These are phyloP conservation scores for Dothideomycetes sp. DNA, from an alignment of 2,329 filamentous ascomycete species.

Conservation along the genomic window DNA sequence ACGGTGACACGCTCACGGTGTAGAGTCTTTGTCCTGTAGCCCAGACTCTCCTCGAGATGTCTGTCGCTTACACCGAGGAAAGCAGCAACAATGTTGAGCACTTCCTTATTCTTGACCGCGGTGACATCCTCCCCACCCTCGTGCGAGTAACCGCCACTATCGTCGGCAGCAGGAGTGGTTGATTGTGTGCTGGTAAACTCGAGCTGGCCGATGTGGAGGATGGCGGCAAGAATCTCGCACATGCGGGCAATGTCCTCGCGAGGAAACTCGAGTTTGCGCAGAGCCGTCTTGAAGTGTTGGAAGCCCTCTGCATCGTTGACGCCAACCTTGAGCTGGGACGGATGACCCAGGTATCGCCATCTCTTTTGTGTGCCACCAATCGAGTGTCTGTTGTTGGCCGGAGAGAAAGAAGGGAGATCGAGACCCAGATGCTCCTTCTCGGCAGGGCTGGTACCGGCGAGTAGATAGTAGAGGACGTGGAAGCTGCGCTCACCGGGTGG, in stretches of 20 bases:
- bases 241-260: slow-evolving; percentile 91
- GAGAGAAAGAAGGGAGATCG: slow-evolving; percentile 43
- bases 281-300: slow-evolving; percentile 90
- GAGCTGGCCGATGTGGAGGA: slow-evolving; percentile 94
- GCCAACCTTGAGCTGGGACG: slow-evolving; percentile 91
- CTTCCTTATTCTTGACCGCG: slow-evolving; percentile 86
- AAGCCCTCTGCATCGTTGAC: slow-evolving; percentile 95
- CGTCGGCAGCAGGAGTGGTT: slow-evolving; percentile 70
- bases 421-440: slow-evolving; percentile 80
- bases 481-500: slow-evolving; percentile 96
- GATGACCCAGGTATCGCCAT: slow-evolving; percentile 94
- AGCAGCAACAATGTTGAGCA: slow-evolving; percentile 75
- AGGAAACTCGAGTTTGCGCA: slow-evolving; percentile 89
- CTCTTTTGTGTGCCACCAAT: slow-evolving; percentile 54
- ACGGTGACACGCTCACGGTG: slow-evolving; percentile 96
- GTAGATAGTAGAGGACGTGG: slow-evolving; percentile 88
- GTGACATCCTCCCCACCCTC: slow-evolving; percentile 83
- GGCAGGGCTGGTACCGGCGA: slow-evolving; percentile 80
- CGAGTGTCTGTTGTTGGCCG: slow-evolving; percentile 41
- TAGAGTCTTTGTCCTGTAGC: slow-evolving; percentile 94
- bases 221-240: slow-evolving; percentile 85
- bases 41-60: slow-evolving; percentile 77
- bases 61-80: slow-evolving; percentile 77
- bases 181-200: slow-evolving; percentile 78
- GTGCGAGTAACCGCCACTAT: slow-evolving; percentile 92